These are phyloP conservation scores for Pseudogymnoascus sp. DNA, from an alignment of 2,329 filamentous ascomycete genomes.

Conservation along the genomic window DNA sequence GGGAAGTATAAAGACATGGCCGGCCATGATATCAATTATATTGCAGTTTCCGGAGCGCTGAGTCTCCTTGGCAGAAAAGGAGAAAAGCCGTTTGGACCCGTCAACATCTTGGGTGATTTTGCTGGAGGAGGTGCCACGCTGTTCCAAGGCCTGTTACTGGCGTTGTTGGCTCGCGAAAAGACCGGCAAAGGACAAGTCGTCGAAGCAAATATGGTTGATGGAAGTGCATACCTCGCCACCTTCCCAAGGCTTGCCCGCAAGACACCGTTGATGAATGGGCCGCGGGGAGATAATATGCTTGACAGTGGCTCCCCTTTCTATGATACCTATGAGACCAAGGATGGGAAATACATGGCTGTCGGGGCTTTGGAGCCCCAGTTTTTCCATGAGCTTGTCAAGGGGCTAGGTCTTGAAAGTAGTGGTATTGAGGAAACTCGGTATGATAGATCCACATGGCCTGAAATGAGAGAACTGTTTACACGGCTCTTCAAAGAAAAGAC, in stretches of 20 bases:
- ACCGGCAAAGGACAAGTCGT: slow-evolving; percentile 78
- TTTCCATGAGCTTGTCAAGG: slow-evolving; percentile 60
- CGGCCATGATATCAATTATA: slow-evolving; percentile 94
- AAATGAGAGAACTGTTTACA: slow-evolving; percentile 55
- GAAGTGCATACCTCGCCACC: slow-evolving; percentile 68
- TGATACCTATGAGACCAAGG: slow-evolving; percentile 77
- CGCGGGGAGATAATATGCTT: slow-evolving; percentile 69
- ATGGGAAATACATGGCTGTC: slow-evolving; percentile 77
- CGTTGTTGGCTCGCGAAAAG: slow-evolving; percentile 58
- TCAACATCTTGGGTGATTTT: slow-evolving; percentile 84
- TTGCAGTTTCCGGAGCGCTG: slow-evolving; percentile 78
- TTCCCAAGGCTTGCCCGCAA: slow-evolving; percentile 66
- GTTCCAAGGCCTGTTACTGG: slow-evolving; percentile 75
- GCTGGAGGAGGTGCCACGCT: slow-evolving; percentile 80
- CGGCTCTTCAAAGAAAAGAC: slow-evolving; percentile 62
- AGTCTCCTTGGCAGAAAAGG: slow-evolving; percentile 65
- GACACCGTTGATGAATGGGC: slow-evolving; percentile 53
- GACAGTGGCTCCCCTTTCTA: slow-evolving; percentile 87
- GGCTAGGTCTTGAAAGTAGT: slow-evolving; percentile 52
- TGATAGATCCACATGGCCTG: slow-evolving; percentile 61
- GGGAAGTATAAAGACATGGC: slow-evolving; percentile 84
- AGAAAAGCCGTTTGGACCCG: slow-evolving; percentile 69
- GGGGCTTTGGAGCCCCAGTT: slow-evolving; percentile 87
- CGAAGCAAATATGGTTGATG: slow-evolving; percentile 96
- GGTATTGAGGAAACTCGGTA: slow-evolving; percentile 48